These are phyloP conservation scores for Dendryphion nanum DNA, from an alignment of 2,329 filamentous ascomycete genomes.

Conservation along the genomic window DNA sequence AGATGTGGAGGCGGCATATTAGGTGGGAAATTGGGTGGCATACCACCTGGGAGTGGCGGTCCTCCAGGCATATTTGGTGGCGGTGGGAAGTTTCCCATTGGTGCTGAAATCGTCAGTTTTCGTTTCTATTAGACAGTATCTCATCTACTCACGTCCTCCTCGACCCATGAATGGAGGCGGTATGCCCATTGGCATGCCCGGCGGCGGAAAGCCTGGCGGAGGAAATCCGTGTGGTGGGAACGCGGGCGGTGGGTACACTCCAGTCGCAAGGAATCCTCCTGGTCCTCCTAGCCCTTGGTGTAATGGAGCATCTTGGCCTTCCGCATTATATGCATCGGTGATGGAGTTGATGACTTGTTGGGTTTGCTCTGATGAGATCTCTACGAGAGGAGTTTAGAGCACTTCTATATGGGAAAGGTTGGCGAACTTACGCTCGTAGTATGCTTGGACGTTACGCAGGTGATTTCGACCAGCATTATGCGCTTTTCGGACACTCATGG, in stretches of 20 bases:
- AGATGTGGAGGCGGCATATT: conserved; percentile 28
- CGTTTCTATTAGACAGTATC: background rate
- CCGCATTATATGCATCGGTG: conserved; percentile 90
- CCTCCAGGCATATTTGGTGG: conserved; percentile 27
- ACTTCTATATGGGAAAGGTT: background rate
- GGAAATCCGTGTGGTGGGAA: conserved; percentile 1
- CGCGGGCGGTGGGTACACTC: background rate
- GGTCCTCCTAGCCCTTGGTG: conserved; percentile 55
- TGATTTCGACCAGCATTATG: conserved; percentile 98
- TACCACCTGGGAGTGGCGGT: conserved; percentile 15
- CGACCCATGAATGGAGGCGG: conserved; percentile 41
- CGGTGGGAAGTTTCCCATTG: no score
- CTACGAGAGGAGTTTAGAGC: conserved; percentile 45
- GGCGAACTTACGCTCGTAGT: conserved; percentile 80
- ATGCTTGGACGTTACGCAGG: conserved; percentile 94
- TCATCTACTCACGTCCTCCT: conserved; percentile 39
- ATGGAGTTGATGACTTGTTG: conserved; percentile 98
- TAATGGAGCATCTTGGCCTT: conserved; percentile 90
- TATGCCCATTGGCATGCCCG: conserved; percentile 19
- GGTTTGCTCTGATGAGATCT: conserved; percentile 98
- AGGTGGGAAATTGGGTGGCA: conserved; percentile 21
- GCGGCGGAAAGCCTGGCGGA: conserved; percentile 37
- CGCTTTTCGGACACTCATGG: conserved; percentile 98
- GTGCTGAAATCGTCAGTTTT: no score
- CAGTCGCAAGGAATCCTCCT: conserved; percentile 13